Evolutionary conservation across 2,329 filamentous ascomycete genomes (phyloP), one percentile per base, ranked within the genome.

Genomic region (Cladosporium sp.): DNA sequence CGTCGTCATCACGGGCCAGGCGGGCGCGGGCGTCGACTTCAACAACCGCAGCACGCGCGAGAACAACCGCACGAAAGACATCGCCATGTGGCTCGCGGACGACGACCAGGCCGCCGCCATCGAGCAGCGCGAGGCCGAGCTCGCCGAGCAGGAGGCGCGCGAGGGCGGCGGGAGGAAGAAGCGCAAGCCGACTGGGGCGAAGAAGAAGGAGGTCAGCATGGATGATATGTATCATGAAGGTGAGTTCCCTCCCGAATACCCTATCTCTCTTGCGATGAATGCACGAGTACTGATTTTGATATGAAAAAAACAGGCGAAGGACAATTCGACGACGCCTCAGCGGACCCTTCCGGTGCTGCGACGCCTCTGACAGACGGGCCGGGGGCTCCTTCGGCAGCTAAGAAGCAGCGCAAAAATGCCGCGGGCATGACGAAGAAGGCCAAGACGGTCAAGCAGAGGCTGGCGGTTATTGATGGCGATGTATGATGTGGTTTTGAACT

Each of bases 181-280:
- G 68, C 74, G 73, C 54, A 74, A 74, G 55, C 69, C 69, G 43
- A 64, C 64, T 4, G 62, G 59, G 4, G 67, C 63, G 32, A 80
- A 81, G 62, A 92, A 86, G 61, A 79, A 75, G 68, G 81, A 84
- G 67, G 72, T 84, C 56, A 83, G 78, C 64, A 73, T 97, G 70
- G 93, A 97, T 68, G 92, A 96, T 66, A 90, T 99, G 88, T 99
- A 99, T 73, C 93, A 99, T 68, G 93, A 99, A 79, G 93, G 93
- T 96, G 70, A 84, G 88, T 73, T 19, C 13, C 24, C 29, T 29
- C 2, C 29, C 4, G n/a, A n/a, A n/a, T n/a, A 36, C 6, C 15
- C 19, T 11, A 43, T 7, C 15, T 7, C 20, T 12, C n/a, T 32
- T 32, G 42, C 19, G 7, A n/a, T 12, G n/a, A n/a, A 34, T 8